A percentile compares a stretch with the other conserved stretches of the same genome.
Evolutionary conservation across 2,329 filamentous ascomycete species (phyloP).

Genomic region (Onygenales sp.): DNA sequence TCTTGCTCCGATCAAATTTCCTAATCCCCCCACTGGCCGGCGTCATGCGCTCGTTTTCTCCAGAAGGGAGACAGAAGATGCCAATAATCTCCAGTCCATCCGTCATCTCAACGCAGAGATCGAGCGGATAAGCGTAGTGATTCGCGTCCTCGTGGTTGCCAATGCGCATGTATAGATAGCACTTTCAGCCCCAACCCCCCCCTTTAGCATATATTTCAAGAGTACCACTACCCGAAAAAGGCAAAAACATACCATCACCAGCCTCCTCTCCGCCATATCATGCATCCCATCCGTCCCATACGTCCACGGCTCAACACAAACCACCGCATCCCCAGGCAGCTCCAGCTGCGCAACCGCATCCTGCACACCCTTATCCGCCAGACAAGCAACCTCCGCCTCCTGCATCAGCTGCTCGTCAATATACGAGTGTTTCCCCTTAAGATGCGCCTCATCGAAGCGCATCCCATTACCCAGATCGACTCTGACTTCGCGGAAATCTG

Average conservation of each 20-base stretch:
- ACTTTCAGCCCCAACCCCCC: constrained; percentile 11
- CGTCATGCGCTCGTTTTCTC: constrained; percentile 25
- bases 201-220: too few species aligned
- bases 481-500: constrained; percentile 10
- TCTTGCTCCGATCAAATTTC: constrained; percentile 33
- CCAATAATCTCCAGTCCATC: constrained; percentile 37
- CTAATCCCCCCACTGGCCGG: constrained; percentile 20
- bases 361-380: constrained; percentile 35
- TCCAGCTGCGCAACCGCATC: constrained; percentile 33
- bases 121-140: constrained; percentile 49
- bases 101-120: constrained; percentile 40
- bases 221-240: background rate
- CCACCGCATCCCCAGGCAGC: constrained; percentile 36
- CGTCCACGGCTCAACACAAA: constrained; percentile 47
- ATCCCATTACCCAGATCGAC: constrained; percentile 5
- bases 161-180: constrained; percentile 33
- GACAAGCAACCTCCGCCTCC: constrained; percentile 39
- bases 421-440: constrained; percentile 37
- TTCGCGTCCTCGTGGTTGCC: constrained; percentile 40
- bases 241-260: background rate
- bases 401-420: constrained; percentile 42
- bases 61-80: constrained; percentile 40
- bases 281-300: constrained; percentile 47
- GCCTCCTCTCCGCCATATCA: constrained; percentile 29
- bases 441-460: constrained; percentile 21